These are phyloP conservation scores for Xylaria sp. DNA, from an alignment of 2,329 filamentous ascomycete genomes.

Conservation along the genomic window DNA sequence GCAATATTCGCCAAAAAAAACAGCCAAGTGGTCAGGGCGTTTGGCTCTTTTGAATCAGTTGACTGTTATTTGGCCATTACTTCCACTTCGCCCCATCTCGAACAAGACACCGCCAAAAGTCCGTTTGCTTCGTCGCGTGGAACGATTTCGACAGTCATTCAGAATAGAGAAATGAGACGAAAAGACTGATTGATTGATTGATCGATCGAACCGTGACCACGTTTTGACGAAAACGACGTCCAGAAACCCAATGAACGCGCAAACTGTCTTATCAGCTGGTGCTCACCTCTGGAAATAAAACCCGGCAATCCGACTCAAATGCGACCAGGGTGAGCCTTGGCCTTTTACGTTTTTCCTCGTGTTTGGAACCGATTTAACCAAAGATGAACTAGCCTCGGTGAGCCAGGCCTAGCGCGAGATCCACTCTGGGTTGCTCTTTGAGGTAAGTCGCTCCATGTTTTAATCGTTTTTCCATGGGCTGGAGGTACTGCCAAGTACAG, in stretches of 20 bases:
- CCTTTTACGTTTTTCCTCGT: neutral
- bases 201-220: neutral
- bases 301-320: neutral
- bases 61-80: neutral
- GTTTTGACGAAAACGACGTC: neutral
- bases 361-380: neutral
- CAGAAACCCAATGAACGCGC: neutral
- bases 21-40: no score
- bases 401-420: neutral
- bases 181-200: neutral
- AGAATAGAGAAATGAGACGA: neutral
- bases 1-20: no score
- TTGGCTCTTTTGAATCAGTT: conserved; percentile 8
- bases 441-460: no score
- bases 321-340: neutral
- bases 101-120: neutral
- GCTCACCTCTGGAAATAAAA: neutral
- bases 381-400: neutral
- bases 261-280: neutral
- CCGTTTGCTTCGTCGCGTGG: neutral
- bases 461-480: no score
- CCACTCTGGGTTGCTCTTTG: neutral
- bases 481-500: no score
- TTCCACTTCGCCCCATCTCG: neutral
- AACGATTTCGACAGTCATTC: neutral